Conservation (phyloP, 2,329 filamentous ascomycete genomes). For the Elsinoe ampelina region DNA sequence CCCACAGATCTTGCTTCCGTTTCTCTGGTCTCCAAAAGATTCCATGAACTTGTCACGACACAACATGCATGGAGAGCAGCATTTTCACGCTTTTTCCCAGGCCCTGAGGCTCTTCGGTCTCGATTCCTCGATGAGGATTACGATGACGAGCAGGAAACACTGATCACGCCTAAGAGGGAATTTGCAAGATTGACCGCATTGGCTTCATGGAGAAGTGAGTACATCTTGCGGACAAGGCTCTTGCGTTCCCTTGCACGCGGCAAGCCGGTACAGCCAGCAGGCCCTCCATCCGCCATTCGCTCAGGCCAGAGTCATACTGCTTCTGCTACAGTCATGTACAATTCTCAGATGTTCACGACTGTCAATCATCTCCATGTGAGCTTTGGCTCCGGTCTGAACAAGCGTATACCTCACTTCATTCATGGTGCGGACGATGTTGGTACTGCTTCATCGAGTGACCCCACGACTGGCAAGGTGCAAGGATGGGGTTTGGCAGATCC, state of each 20-base stretch:
- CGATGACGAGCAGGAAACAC: slow-evolving; percentile 35
- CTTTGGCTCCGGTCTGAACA: slow-evolving; percentile 57
- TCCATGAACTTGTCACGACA: slow-evolving; percentile 77
- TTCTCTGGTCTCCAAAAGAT: slow-evolving; percentile 76
- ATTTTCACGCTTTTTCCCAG: slow-evolving; percentile 84
- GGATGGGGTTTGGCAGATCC: slow-evolving; percentile 74
- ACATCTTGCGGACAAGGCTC: slow-evolving; percentile 76
- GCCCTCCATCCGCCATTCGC: slow-evolving; percentile 45
- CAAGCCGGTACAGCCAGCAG: slow-evolving; percentile 55
- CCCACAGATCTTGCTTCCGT: slow-evolving; percentile 75
- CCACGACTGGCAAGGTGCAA: slow-evolving; percentile 63
- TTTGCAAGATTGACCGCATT: slow-evolving; percentile 75
- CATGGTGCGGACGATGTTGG: slow-evolving; percentile 76
- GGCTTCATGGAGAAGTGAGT: slow-evolving; percentile 95
- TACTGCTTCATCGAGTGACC: slow-evolving; percentile 72
- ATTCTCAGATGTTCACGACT: slow-evolving; percentile 69
- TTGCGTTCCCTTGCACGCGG: slow-evolving; percentile 73
- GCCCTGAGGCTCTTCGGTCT: slow-evolving; percentile 49
- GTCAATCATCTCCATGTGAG: slow-evolving; percentile 72
- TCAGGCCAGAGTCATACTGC: slow-evolving; percentile 53
- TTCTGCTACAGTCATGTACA: slow-evolving; percentile 72
- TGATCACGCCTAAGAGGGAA: slow-evolving; percentile 63
- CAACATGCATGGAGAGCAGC: slow-evolving; percentile 91
- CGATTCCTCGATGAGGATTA: slow-evolving; percentile 34
- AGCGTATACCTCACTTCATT: slow-evolving; percentile 67